Percentiles rank a stretch among this genome's conserved stretches.
phyloP scores from a whole-genome alignment of 2,329 filamentous ascomycete species.

The Trichoderma sp. region DNA sequence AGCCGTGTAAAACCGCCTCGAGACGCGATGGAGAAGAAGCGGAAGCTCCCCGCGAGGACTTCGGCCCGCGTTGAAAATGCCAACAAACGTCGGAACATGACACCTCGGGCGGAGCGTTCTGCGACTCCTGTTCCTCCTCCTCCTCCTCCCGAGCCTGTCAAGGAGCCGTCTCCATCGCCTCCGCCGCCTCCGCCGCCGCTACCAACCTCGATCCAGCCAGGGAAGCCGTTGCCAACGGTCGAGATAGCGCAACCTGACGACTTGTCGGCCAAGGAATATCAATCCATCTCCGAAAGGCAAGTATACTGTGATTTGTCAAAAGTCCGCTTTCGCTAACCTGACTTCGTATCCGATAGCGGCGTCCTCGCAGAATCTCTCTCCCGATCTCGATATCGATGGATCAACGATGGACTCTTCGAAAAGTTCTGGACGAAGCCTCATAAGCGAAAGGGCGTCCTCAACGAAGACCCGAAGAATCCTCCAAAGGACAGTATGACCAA shows the following conservation, averaged over 20 bases:
- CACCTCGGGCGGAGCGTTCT: slow-evolving; percentile 53
- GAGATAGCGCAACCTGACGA: slow-evolving; percentile 63
- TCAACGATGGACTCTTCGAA: slow-evolving; percentile 69
- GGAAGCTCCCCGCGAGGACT: slow-evolving; percentile 61
- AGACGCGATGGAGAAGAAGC: slow-evolving; percentile 59
- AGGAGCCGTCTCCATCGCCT: slow-evolving; percentile 30
- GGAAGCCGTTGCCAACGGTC: slow-evolving; percentile 69
- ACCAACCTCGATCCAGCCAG: slow-evolving; percentile 61
- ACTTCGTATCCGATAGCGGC: slow-evolving; percentile 49
- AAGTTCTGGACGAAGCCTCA: slow-evolving; percentile 73
- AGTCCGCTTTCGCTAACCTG: background rate
- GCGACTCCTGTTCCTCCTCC: slow-evolving; percentile 42
- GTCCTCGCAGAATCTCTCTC: slow-evolving; percentile 71
- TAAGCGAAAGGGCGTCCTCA: slow-evolving; percentile 63
- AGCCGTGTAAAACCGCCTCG: slow-evolving; percentile 18
- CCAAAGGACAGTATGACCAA: slow-evolving; percentile 69
- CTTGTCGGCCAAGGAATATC: slow-evolving; percentile 64
- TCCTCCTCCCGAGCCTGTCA: slow-evolving; percentile 31
- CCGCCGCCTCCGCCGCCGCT: slow-evolving; percentile 40
- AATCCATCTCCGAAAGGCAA: slow-evolving; percentile 70
- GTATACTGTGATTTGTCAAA: background rate
- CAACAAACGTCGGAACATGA: slow-evolving; percentile 58
- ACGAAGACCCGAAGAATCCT: slow-evolving; percentile 64
- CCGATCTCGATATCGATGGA: slow-evolving; percentile 72
- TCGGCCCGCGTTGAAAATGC: slow-evolving; percentile 58